These are phyloP conservation scores for Taxillus chinensis DNA, from an alignment of 164 flowering plant genomes.

Conservation along the genomic window DNA sequence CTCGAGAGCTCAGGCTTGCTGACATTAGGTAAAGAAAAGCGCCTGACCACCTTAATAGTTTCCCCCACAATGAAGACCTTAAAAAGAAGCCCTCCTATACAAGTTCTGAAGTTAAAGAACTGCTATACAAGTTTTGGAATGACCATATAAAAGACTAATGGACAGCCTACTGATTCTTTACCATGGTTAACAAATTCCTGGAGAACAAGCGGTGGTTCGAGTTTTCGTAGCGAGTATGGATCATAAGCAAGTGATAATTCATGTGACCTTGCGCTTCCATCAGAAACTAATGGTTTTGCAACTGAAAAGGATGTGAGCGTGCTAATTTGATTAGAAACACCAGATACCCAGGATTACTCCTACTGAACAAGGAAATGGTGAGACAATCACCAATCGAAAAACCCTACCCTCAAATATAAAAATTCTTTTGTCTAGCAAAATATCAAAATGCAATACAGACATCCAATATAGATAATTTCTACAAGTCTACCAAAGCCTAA, in stretches of 20 bases:
- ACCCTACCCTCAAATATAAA: too few species aligned
- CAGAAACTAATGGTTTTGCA: conserved; percentile 82
- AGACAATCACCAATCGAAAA: too few species aligned
- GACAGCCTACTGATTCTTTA: conserved; percentile 13
- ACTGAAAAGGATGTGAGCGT: conserved; percentile 37
- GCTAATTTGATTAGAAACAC: too few species aligned
- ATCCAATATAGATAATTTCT: too few species aligned
- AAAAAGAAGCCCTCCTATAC: conserved; percentile 81
- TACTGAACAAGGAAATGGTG: too few species aligned
- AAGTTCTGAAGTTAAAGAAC: too few species aligned
- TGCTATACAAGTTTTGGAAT: too few species aligned
- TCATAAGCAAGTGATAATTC: conserved; percentile 87
- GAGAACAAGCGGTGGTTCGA: conserved; percentile 89
- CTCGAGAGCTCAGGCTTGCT: conserved; percentile 43
- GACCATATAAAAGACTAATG: neutral
- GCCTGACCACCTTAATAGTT: conserved; percentile 79
- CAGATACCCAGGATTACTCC: too few species aligned
- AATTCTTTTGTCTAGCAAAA: too few species aligned
- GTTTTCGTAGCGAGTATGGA: conserved; percentile 58
- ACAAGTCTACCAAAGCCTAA: too few species aligned
- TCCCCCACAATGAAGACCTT: conserved; percentile 93
- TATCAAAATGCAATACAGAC: too few species aligned
- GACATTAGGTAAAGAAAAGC: conserved; percentile 88
- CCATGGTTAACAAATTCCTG: conserved; percentile 99
- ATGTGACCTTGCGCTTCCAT: conserved; percentile 88